These are phyloP conservation scores for Gelatoporia subvermispora DNA, from an alignment of 768 basidiomycete genomes.

Conservation along the genomic window DNA sequence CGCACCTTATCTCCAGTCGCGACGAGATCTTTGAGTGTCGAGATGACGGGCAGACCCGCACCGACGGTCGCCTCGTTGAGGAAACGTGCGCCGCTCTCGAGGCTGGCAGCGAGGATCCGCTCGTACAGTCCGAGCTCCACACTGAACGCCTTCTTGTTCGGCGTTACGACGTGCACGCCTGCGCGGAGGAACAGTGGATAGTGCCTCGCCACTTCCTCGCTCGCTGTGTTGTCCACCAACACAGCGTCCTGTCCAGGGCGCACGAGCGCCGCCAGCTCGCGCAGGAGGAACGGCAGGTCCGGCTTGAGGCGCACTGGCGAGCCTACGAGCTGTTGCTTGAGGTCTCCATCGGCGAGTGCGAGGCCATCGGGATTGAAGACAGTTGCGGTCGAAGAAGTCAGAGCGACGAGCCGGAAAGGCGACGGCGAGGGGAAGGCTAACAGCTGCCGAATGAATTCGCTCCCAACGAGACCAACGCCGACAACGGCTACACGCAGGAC, in stretches of 20 bases:
- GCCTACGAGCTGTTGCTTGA: slow-evolving; percentile 44
- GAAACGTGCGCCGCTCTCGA: slow-evolving; percentile 58
- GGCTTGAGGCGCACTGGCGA: slow-evolving; percentile 36
- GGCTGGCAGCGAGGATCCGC: slow-evolving; percentile 55
- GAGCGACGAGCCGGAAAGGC: slow-evolving; percentile 62
- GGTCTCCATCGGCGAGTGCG: slow-evolving; percentile 32
- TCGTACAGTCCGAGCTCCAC: slow-evolving; percentile 64
- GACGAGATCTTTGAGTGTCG: slow-evolving; percentile 88
- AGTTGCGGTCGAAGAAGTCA: slow-evolving; percentile 62
- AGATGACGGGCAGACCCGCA: slow-evolving; percentile 89
- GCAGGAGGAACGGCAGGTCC: slow-evolving; percentile 35
- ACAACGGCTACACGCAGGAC: slow-evolving; percentile 65
- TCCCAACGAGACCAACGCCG: slow-evolving; percentile 91
- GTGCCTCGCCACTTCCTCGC: slow-evolving; percentile 69
- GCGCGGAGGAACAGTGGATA: slow-evolving; percentile 78
- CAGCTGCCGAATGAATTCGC: slow-evolving; percentile 81
- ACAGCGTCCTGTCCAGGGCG: slow-evolving; percentile 51
- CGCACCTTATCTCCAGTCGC: slow-evolving; percentile 86
- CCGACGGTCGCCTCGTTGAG: slow-evolving; percentile 92
- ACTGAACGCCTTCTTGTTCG: slow-evolving; percentile 97
- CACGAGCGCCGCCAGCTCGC: slow-evolving; percentile 42
- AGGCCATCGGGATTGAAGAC: slow-evolving; percentile 49
- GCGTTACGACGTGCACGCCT: slow-evolving; percentile 87
- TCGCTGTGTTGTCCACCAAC: slow-evolving; percentile 89
- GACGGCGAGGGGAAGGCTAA: slow-evolving; percentile 52